Percentiles rank a stretch among this genome's conserved stretches.
Evolutionary conservation across 2,329 filamentous ascomycete species (phyloP).

Genomic region (Gnomoniopsis smithogilvyi): DNA sequence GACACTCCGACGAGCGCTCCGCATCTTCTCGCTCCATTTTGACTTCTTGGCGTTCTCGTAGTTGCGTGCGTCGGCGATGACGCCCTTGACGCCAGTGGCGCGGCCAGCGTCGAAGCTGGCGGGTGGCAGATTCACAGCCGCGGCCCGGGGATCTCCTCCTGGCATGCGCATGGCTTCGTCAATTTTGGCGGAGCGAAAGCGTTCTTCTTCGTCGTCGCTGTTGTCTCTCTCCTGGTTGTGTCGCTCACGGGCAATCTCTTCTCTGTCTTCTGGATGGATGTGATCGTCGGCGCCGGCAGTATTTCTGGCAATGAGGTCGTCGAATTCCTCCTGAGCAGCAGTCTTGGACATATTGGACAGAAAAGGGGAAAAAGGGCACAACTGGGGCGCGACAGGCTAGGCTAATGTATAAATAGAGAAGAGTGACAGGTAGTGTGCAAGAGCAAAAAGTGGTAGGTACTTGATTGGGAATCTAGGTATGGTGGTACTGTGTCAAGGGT

Average conservation of each 20-base stretch:
- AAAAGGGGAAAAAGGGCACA: conserved; percentile 19
- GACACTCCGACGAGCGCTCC: conserved; percentile 52
- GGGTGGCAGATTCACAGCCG: conserved; percentile 57
- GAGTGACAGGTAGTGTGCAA: conserved; percentile 3
- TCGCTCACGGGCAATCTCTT: conserved; percentile 37
- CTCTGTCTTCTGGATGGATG: conserved; percentile 58
- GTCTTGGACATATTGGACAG: conserved; percentile 51
- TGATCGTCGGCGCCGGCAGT: conserved; percentile 36
- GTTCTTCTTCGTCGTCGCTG: conserved; percentile 53
- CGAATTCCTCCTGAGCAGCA: conserved; percentile 65
- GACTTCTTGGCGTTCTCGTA: conserved; percentile 65
- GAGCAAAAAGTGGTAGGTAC: not conserved
- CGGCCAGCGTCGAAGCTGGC: conserved; percentile 63
- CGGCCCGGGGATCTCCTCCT: conserved; percentile 43
- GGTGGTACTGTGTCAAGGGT: not conserved
- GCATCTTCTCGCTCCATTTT: conserved; percentile 52
- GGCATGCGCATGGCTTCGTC: conserved; percentile 66
- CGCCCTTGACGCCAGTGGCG: conserved; percentile 80
- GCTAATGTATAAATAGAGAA: conserved; percentile 35
- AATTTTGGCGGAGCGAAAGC: conserved; percentile 51
- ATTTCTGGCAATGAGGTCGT: conserved; percentile 58
- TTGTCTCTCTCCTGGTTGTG: conserved; percentile 41
- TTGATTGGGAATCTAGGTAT: not conserved
- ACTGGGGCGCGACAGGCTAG: conserved; percentile 18
- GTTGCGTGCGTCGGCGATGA: conserved; percentile 78